phyloP scores from a whole-genome alignment of 179 eudicot species.

The Sideroxylon spinosum region DNA sequence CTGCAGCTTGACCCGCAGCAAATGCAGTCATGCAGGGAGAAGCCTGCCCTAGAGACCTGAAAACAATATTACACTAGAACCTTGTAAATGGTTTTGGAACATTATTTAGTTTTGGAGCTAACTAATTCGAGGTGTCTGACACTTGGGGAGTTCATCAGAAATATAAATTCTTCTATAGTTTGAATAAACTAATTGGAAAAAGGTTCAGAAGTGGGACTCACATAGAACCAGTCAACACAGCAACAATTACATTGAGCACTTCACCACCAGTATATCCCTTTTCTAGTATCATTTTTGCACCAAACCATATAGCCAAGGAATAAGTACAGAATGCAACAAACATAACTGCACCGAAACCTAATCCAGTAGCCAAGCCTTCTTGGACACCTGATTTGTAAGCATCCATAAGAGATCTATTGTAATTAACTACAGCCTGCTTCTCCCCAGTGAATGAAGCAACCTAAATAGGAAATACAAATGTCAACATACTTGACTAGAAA shows the following conservation, averaged over 20 bases:
- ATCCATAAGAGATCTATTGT: conserved; percentile 31
- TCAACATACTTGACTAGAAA: neutral
- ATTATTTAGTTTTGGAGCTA: neutral
- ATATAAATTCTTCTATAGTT: neutral
- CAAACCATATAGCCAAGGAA: conserved; percentile 42
- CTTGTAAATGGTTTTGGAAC: neutral
- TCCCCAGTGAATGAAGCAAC: conserved; percentile 63
- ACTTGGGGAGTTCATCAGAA: neutral
- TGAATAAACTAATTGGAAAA: neutral
- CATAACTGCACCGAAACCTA: conserved; percentile 42
- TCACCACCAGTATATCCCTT: conserved; percentile 39
- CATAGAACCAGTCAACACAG: conserved; percentile 45
- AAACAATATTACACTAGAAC: neutral
- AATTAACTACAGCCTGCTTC: conserved; percentile 38
- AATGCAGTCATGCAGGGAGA: conserved; percentile 53
- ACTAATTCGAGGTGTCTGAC: neutral
- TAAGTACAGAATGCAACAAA: conserved; percentile 33
- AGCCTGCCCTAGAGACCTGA: conserved; percentile 53
- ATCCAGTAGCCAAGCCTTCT: conserved; percentile 45
- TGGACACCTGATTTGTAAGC: conserved; percentile 42
- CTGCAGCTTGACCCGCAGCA: conserved; percentile 61
- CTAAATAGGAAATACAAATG: conserved; percentile 15
- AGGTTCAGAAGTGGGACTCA: conserved; percentile 21
- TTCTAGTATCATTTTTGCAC: conserved; percentile 34
- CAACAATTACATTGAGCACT: conserved; percentile 35